Evolutionary conservation across 2,329 filamentous ascomycete species (phyloP).

Genomic region (Botrytis tulipae): DNA sequence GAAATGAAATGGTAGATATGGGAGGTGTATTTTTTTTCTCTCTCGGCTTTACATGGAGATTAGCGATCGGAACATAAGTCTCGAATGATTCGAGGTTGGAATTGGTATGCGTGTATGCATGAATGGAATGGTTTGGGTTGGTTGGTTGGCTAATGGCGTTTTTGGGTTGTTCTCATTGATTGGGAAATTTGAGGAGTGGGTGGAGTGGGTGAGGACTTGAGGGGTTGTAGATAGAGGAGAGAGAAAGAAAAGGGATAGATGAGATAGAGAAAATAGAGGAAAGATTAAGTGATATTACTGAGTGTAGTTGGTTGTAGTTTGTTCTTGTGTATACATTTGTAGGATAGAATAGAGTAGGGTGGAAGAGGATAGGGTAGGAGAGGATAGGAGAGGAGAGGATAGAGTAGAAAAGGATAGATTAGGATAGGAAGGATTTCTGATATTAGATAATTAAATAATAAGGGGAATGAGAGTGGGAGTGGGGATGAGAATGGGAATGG

Average conservation of each 20-base stretch:
- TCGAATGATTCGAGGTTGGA: background rate
- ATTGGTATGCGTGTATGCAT: background rate
- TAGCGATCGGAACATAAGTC: background rate
- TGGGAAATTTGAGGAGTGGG: background rate
- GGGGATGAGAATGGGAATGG: too few relatives aligned
- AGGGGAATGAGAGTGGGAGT: background rate
- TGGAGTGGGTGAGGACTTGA: background rate
- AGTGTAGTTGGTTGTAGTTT: background rate
- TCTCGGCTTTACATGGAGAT: background rate
- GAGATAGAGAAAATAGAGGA: background rate
- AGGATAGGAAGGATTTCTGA: background rate
- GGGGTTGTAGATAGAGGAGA: background rate
- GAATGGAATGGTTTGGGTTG: background rate
- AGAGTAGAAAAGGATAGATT: too few relatives aligned
- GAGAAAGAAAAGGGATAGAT: background rate
- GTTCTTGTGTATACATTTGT: background rate
- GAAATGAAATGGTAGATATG: slow-evolving; percentile 17
- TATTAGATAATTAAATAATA: background rate
- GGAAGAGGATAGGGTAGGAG: too few relatives aligned
- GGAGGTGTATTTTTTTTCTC: background rate
- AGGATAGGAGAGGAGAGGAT: background rate
- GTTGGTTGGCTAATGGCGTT: slow-evolving; percentile 7
- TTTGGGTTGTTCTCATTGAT: background rate
- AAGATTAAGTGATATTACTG: background rate
- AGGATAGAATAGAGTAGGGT: too few relatives aligned